Evolutionary conservation across 257 asterid genomes (phyloP).

Genomic region (Verbena officinalis): DNA sequence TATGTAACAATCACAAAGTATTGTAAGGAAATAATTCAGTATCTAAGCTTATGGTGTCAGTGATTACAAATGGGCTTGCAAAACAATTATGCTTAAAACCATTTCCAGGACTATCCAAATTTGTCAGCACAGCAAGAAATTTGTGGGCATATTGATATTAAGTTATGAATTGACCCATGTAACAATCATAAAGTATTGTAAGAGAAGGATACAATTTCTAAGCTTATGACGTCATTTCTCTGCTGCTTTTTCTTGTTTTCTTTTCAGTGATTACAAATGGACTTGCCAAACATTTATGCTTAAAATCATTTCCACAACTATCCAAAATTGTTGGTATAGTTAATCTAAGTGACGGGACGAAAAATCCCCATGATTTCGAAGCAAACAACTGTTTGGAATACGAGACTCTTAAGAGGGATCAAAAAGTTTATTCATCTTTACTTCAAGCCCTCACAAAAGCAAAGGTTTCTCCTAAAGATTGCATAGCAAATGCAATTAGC

Average conservation of each 20-base stretch:
- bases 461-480: constrained; percentile 43
- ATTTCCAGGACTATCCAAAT: no score
- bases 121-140: no score
- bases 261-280: constrained; percentile 65
- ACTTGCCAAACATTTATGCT: constrained; percentile 63
- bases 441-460: constrained; percentile 55
- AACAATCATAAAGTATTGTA: not conserved
- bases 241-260: not conserved
- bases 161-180: no score
- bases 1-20: no score
- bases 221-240: constrained; percentile 14
- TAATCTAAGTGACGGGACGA: constrained; percentile 24
- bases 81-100: not conserved
- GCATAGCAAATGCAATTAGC: constrained; percentile 62
- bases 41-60: no score
- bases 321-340: constrained; percentile 40
- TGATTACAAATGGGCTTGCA: no score
- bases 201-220: not conserved
- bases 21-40: no score
- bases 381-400: constrained; percentile 34
- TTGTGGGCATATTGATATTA: not conserved
- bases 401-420: constrained; percentile 50
- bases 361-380: constrained; percentile 29
- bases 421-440: constrained; percentile 61
- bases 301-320: constrained; percentile 62